A percentile compares a stretch with the other conserved stretches of the same genome.
Evolutionary conservation across 257 asterid genomes (phyloP).

Genomic region (Nyctanthes arbortristis): DNA sequence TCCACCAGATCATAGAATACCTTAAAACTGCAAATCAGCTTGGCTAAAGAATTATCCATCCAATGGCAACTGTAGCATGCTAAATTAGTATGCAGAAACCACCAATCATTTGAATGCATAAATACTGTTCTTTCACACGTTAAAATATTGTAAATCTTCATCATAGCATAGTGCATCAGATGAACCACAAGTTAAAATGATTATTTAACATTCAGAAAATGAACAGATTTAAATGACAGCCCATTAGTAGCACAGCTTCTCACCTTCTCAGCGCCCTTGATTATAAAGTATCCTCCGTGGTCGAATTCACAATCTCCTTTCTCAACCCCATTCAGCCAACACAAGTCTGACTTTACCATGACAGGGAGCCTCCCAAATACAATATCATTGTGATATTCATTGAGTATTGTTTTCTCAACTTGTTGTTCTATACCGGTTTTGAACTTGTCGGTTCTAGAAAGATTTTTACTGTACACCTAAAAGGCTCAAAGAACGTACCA

Average conservation of each 20-base stretch:
- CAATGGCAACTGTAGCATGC: conserved; percentile 4
- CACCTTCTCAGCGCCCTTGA: conserved; percentile 99
- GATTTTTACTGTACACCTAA: conserved; percentile 70
- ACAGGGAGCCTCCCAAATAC: conserved; percentile 81
- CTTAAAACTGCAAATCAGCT: not conserved
- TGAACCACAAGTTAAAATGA: not conserved
- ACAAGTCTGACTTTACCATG: conserved; percentile 81
- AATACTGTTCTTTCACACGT: not conserved
- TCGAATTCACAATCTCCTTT: conserved; percentile 81
- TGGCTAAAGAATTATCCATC: conserved; percentile 7
- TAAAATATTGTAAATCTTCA: not conserved
- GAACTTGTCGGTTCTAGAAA: conserved; percentile 72
- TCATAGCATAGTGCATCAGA: not conserved
- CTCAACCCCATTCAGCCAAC: conserved; percentile 59
- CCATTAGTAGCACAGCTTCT: conserved; percentile 4
- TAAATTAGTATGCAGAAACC: not conserved
- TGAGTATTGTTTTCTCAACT: conserved; percentile 47
- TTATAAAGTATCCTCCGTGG: conserved; percentile 84
- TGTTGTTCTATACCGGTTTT: conserved; percentile 60
- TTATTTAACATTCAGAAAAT: not conserved
- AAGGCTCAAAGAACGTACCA: conserved; percentile 15
- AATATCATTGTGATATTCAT: conserved; percentile 38
- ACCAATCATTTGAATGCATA: not conserved
- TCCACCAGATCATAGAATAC: conserved; percentile 12
- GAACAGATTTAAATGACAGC: not conserved